These are phyloP conservation scores for Coniochaeta prunicola DNA, from an alignment of 2,329 filamentous ascomycete species.

Conservation along the genomic window DNA sequence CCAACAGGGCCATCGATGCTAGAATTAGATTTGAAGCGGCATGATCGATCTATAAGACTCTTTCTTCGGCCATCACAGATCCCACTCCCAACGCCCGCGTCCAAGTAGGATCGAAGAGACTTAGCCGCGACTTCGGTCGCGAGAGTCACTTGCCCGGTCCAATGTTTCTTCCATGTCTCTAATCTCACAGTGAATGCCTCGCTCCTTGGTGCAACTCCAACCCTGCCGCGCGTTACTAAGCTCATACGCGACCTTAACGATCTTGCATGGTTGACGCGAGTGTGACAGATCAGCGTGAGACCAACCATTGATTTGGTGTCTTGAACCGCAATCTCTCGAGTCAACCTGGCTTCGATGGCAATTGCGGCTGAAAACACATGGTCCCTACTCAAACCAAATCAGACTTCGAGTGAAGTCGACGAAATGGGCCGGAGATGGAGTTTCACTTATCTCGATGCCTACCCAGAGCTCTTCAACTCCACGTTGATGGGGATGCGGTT, in stretches of 20 bases:
- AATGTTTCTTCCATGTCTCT: slow-evolving; percentile 1
- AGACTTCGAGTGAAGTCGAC: background rate
- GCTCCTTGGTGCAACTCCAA: background rate
- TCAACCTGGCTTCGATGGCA: background rate
- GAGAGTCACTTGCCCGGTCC: background rate
- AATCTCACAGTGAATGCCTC: background rate
- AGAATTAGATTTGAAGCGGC: background rate
- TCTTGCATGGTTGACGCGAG: background rate
- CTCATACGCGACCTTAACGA: background rate
- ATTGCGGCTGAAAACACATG: background rate
- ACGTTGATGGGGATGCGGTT: background rate
- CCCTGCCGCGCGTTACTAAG: background rate
- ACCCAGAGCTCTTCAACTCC: background rate
- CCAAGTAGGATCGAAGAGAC: background rate
- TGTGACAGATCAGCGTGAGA: slow-evolving; percentile 1
- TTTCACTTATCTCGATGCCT: background rate
- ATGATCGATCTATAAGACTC: background rate
- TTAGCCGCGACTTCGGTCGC: background rate
- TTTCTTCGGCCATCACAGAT: background rate
- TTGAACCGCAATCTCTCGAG: background rate
- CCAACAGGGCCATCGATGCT: background rate
- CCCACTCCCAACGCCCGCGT: background rate
- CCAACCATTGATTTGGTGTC: slow-evolving; percentile 2
- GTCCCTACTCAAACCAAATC: background rate
- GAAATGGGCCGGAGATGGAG: background rate